phyloP scores from a whole-genome alignment of 176 grass and related monocot genomes.

The Rhynchospora breviuscula region DNA sequence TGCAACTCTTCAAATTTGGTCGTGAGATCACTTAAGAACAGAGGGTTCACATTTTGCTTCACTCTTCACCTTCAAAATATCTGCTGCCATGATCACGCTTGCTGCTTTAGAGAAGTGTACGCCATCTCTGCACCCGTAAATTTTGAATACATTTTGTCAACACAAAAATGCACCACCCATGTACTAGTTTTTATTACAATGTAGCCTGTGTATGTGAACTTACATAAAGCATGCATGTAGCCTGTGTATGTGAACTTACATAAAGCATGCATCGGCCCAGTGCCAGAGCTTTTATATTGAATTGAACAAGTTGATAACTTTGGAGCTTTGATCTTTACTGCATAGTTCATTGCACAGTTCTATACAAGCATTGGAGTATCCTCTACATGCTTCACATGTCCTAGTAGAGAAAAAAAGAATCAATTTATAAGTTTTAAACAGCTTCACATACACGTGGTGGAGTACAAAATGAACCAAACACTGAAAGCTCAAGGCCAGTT shows the following conservation, averaged over 20 bases:
- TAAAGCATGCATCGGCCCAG: slow-evolving; percentile 1
- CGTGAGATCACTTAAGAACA: no score
- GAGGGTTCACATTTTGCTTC: no score
- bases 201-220: neutral
- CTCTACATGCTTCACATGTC: slow-evolving; percentile 18
- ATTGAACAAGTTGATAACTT: slow-evolving; percentile 22
- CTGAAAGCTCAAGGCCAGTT: neutral
- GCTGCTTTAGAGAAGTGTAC: slow-evolving; percentile 22
- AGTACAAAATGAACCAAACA: neutral
- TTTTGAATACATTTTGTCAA: neutral
- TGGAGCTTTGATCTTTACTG: slow-evolving; percentile 24
- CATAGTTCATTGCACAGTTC: slow-evolving; percentile 28
- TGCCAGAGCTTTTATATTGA: slow-evolving; percentile 22
- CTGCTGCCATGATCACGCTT: slow-evolving; percentile 7
- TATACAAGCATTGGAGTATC: slow-evolving; percentile 35
- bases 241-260: slow-evolving; percentile 11
- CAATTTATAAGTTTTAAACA: neutral
- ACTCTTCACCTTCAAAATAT: no score
- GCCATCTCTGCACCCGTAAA: slow-evolving; percentile 11
- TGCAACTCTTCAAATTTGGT: no score
- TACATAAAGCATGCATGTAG: no score
- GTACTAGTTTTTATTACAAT: no score
- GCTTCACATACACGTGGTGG: neutral
- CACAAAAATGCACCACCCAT: no score
- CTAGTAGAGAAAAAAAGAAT: neutral